Percentiles rank a stretch among this genome's conserved stretches.
These are phyloP conservation scores for Calocybe gangraenosa DNA, from an alignment of 768 basidiomycete species.

Conservation along the genomic window DNA sequence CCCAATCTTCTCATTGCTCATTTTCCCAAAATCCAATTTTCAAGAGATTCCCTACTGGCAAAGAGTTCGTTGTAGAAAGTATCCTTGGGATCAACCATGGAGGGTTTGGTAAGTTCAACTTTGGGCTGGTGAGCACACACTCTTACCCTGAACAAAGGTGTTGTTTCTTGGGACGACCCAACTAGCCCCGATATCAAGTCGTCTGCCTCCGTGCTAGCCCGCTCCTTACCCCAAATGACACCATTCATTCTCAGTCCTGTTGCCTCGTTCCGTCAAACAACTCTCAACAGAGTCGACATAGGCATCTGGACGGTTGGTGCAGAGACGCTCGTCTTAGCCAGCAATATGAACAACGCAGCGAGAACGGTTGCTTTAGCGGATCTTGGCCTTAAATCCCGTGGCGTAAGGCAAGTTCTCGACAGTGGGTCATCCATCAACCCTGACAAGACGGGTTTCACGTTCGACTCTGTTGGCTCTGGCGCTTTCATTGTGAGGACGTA, in stretches of 20 bases:
- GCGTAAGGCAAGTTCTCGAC: slow-evolving; percentile 28
- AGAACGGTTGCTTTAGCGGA: slow-evolving; percentile 27
- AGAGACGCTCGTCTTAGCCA: slow-evolving; percentile 43
- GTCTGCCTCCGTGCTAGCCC: slow-evolving; percentile 45
- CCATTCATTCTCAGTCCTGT: slow-evolving; percentile 41
- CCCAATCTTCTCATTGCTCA: neutral
- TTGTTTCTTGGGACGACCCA: slow-evolving; percentile 54
- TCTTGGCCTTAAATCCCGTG: slow-evolving; percentile 21
- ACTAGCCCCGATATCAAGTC: slow-evolving; percentile 49
- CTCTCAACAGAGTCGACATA: slow-evolving; percentile 39
- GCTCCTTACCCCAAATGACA: slow-evolving; percentile 38
- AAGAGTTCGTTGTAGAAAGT: slow-evolving; percentile 64
- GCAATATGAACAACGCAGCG: slow-evolving; percentile 44
- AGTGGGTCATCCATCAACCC: slow-evolving; percentile 27
- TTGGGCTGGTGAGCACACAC: neutral
- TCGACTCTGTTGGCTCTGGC: slow-evolving; percentile 37
- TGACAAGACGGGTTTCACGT: slow-evolving; percentile 24
- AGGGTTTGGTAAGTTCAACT: slow-evolving; percentile 39
- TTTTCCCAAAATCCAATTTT: neutral
- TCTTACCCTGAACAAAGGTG: slow-evolving; percentile 22
- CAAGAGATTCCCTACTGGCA: slow-evolving; percentile 56
- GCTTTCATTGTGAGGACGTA: slow-evolving; percentile 29
- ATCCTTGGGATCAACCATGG: slow-evolving; percentile 71
- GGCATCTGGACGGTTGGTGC: slow-evolving; percentile 42
- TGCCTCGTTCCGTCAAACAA: slow-evolving; percentile 36